phyloP scores from a whole-genome alignment of 768 basidiomycete species.

The Pulveroboletus sp. region DNA sequence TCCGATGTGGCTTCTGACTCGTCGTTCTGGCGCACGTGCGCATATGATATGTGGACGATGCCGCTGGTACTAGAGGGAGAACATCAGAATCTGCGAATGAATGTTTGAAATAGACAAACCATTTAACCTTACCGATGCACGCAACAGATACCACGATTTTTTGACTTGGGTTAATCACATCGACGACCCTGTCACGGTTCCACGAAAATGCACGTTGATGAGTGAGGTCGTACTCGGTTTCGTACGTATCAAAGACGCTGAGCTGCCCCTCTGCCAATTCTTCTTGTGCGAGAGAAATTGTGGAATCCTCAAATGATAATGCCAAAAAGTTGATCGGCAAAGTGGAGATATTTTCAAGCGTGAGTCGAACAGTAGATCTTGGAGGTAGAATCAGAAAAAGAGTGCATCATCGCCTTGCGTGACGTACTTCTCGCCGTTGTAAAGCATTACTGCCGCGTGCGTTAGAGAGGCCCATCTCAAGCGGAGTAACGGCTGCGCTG shows the following conservation, averaged over 20 bases:
- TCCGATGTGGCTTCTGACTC: conserved; percentile 35
- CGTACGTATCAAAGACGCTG: conserved; percentile 83
- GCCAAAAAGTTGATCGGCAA: conserved; percentile 83
- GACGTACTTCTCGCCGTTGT: conserved; percentile 86
- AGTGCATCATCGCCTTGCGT: background rate
- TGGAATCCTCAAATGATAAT: conserved; percentile 89
- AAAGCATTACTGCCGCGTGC: conserved; percentile 93
- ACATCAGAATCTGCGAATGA: background rate
- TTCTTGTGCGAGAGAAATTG: conserved; percentile 71
- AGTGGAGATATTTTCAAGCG: conserved; percentile 85
- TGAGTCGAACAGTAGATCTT: conserved; percentile 82
- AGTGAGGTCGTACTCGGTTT: conserved; percentile 80
- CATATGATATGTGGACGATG: conserved; percentile 81
- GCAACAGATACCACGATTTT: conserved; percentile 64
- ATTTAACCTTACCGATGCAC: conserved; percentile 89
- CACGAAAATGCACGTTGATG: conserved; percentile 81
- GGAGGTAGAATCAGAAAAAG: conserved; percentile 2
- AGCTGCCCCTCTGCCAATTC: conserved; percentile 78
- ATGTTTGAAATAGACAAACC: conserved; percentile 53
- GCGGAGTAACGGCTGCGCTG: conserved; percentile 83
- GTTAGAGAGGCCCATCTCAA: conserved; percentile 87
- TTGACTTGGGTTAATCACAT: conserved; percentile 64
- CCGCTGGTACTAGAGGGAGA: conserved; percentile 61
- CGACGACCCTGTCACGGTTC: conserved; percentile 43
- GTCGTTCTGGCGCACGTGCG: conserved; percentile 52